These are phyloP conservation scores for Phytomonas francai DNA, from an alignment of 208 protist species.

Conservation along the genomic window DNA sequence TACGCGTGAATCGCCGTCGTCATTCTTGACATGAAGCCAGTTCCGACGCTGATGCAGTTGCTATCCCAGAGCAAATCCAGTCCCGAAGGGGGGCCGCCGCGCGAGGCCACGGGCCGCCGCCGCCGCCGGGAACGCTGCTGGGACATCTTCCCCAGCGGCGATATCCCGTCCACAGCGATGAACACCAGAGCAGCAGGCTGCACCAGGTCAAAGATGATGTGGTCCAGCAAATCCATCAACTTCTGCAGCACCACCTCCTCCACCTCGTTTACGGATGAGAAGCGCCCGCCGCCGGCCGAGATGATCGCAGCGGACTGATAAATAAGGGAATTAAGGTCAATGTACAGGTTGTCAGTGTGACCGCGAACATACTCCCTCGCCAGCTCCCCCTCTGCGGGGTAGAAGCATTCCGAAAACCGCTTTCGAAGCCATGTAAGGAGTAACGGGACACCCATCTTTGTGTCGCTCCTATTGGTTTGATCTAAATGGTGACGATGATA, in stretches of 20 bases:
- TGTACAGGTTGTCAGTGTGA: slow-evolving; percentile 63
- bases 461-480: neutral
- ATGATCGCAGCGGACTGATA: slow-evolving; percentile 73
- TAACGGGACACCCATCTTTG: slow-evolving; percentile 76
- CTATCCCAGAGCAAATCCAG: slow-evolving; percentile 39
- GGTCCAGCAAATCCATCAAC: slow-evolving; percentile 72
- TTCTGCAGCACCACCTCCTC: slow-evolving; percentile 58
- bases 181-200: slow-evolving; percentile 94
- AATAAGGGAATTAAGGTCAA: slow-evolving; percentile 80
- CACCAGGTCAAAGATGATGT: slow-evolving; percentile 82
- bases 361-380: slow-evolving; percentile 10
- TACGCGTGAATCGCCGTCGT: slow-evolving; percentile 75
- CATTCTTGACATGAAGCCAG: slow-evolving; percentile 76
- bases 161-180: slow-evolving; percentile 95
- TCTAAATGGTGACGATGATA: too few relatives aligned
- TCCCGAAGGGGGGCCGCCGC: neutral
- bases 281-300: slow-evolving; percentile 25
- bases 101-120: slow-evolving; percentile 15
- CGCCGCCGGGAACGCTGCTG: slow-evolving; percentile 97
- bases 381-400: slow-evolving; percentile 33
- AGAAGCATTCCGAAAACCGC: slow-evolving; percentile 70
- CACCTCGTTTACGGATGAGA: slow-evolving; percentile 38
- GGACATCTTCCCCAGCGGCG: slow-evolving; percentile 98
- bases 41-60: slow-evolving; percentile 82
- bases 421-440: slow-evolving; percentile 78